These are phyloP conservation scores for Medicago truncatula DNA, from an alignment of 306 rosid species.

Conservation along the genomic window MtrunA17r5.0-ANR NC_053047.1:36682001-36682500, in stretches of 20 bases:
- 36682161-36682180: constrained; percentile 69
- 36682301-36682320: constrained; percentile 22
- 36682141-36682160: constrained; percentile 67
- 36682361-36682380: constrained; percentile 39
- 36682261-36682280: constrained; percentile 64
- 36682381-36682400: constrained; percentile 52
- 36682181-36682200: constrained; percentile 75
- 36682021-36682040: constrained; percentile 89
- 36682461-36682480: constrained; percentile 29
- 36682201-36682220: constrained; percentile 65
- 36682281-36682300: constrained; percentile 43
- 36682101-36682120: constrained; percentile 66
- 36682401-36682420: constrained; percentile 53
- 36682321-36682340: constrained; percentile 13
- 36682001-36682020: constrained; percentile 76
- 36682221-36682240: constrained; percentile 70
- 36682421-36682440: constrained; percentile 43
- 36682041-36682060: constrained; percentile 68
- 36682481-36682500: constrained; percentile 36
- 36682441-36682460: constrained; percentile 34
- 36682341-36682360: constrained; percentile 24
- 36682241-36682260: constrained; percentile 69
- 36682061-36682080: constrained; percentile 49
- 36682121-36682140: constrained; percentile 62
- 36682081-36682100: constrained; percentile 58